Percentiles rank a stretch among this genome's conserved stretches.
Evolutionary conservation across 108 stramenopile species (phyloP).

Genomic region (Parietichytrium sp.): DNA sequence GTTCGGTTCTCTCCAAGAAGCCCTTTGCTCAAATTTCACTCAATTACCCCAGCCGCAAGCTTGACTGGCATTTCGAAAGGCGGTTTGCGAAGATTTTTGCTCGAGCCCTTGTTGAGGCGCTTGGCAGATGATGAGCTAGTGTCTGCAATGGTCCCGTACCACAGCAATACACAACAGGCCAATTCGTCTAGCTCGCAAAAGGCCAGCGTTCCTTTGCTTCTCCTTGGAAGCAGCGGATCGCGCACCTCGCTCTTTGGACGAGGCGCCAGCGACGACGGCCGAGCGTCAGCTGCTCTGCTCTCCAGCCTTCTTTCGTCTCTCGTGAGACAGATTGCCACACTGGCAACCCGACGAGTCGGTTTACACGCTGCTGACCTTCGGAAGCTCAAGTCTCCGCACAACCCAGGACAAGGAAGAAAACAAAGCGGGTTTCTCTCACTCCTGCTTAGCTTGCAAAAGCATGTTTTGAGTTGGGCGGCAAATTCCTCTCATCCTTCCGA

Average conservation of each 20-base stretch:
- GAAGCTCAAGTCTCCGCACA: neutral
- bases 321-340: slow-evolving; percentile 15
- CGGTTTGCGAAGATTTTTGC: neutral
- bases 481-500: slow-evolving; percentile 33
- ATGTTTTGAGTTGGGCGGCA: slow-evolving; percentile 51
- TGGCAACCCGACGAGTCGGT: neutral
- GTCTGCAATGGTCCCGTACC: slow-evolving; percentile 9
- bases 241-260: neutral
- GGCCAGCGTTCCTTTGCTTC: neutral
- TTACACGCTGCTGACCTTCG: no score
- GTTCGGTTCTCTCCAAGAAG: slow-evolving; percentile 24
- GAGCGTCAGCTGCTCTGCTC: slow-evolving; percentile 13
- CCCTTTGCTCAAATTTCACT: slow-evolving; percentile 13
- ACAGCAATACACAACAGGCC: no score
- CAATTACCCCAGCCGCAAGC: neutral
- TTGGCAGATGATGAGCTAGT: slow-evolving; percentile 31
- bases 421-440: slow-evolving; percentile 46
- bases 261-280: neutral
- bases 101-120: slow-evolving; percentile 7
- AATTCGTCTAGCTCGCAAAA: neutral
- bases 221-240: no score
- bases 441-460: slow-evolving; percentile 45
- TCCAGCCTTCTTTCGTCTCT: slow-evolving; percentile 28
- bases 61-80: slow-evolving; percentile 31
- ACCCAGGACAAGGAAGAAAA: slow-evolving; percentile 19